These are phyloP conservation scores for Magnusiomyces fungicola DNA, from an alignment of 1,139 yeast species.

Conservation along the genomic window DNA sequence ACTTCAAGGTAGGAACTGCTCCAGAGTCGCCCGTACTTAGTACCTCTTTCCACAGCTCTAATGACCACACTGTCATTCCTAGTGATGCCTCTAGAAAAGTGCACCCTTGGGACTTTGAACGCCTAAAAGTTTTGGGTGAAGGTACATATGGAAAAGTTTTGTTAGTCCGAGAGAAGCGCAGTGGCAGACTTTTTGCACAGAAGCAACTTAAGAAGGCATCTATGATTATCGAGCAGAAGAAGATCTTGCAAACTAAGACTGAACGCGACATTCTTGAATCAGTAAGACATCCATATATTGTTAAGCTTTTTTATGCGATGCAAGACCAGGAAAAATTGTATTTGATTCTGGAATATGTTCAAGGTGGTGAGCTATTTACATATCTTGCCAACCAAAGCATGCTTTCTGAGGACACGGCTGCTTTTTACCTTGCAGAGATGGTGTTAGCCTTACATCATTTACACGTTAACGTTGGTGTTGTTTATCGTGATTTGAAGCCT, in stretches of 20 bases:
- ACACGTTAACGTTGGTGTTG: conserved; percentile 75
- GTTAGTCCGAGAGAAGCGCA: conserved; percentile 57
- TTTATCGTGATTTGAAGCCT: conserved; percentile 87
- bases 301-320: conserved; percentile 79
- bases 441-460: conserved; percentile 73
- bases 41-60: background rate
- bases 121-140: conserved; percentile 71
- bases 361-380: conserved; percentile 89
- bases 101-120: conserved; percentile 56
- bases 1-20: background rate
- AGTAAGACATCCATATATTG: conserved; percentile 80
- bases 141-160: conserved; percentile 91
- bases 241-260: conserved; percentile 56
- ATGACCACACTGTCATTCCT: background rate
- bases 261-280: conserved; percentile 65
- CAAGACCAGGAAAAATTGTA: conserved; percentile 80
- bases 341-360: conserved; percentile 74
- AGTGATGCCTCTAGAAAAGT: conserved; percentile 23
- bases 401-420: conserved; percentile 69
- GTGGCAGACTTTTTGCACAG: conserved; percentile 76
- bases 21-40: no score
- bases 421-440: conserved; percentile 83
- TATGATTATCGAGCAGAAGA: conserved; percentile 44
- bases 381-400: conserved; percentile 81
- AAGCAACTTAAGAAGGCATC: conserved; percentile 82